Base-by-base conservation (phyloP, 345 rosid genomes). In the Boechera divaricarpa region DNA sequence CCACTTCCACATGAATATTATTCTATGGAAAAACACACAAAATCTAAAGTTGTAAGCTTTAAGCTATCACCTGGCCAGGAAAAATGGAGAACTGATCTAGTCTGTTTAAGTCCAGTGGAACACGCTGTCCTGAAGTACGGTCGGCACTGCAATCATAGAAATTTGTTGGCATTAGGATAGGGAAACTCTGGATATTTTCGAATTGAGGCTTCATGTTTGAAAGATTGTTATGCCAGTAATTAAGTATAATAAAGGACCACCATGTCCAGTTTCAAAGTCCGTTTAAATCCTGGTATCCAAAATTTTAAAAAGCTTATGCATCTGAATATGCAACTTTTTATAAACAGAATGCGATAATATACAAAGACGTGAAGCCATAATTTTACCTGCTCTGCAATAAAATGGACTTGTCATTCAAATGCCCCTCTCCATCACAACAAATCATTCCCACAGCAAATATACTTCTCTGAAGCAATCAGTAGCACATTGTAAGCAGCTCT, bases 391-490 rank as follows among this genome's bases (percentile, higher is more conserved):
- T 85, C 81, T 92, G 96, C 81, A 95, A 75, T 84, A 91, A 60
- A 80, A 90, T 76, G 45, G 98, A 92, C 71, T 92, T 89, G 26
- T 92, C 98, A 79, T 92, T 95, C 75, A 92, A 77, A 83, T 85
- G 91, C 67, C 98, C 99, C 67, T 95, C 98, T 56, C 89, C 99
- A 63, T 95, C 99, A 79, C 98, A 91, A 70, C 93, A 89, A 81
- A 92, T 87, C 97, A 95, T 92, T 64, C 98, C 98, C 51, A 88
- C 93, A 10, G 93, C 77, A 80, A 95, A 88, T 55, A 92, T 67
- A 72, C 87, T 91, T 79, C 87, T 85, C 97, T 92, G 92, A 77
- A 86, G 75, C 77, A 82, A 76, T 33, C 83, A 76, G 16, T 74
- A 55, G 49, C 62, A 82, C 79, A 58, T 36, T 83, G 76, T 59